phyloP scores from a whole-genome alignment of 768 basidiomycete species.

The Pleurotus ostreatus region DNA sequence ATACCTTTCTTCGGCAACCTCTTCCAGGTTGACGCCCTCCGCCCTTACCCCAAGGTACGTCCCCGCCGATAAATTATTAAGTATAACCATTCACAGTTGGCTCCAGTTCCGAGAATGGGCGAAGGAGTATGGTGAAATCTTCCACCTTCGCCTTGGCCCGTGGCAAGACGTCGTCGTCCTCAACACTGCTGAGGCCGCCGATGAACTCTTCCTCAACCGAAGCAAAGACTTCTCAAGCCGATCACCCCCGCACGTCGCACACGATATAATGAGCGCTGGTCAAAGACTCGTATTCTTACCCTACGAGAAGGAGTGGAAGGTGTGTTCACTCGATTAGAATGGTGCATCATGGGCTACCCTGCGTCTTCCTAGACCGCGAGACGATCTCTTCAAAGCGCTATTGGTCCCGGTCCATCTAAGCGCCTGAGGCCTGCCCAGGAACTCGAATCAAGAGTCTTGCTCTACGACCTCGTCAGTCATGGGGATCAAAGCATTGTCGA shows the following conservation, averaged over 20 bases:
- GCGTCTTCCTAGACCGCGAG: slow-evolving; percentile 15
- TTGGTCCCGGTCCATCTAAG: slow-evolving; percentile 22
- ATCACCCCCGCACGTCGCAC: slow-evolving; percentile 24
- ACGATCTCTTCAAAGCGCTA: slow-evolving; percentile 17
- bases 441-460: slow-evolving; percentile 21
- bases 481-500: slow-evolving; percentile 15
- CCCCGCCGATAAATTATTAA: background rate
- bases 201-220: slow-evolving; percentile 21
- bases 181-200: slow-evolving; percentile 20
- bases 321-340: slow-evolving; percentile 1
- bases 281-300: slow-evolving; percentile 23
- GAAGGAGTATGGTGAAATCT: slow-evolving; percentile 22
- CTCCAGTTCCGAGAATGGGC: slow-evolving; percentile 24
- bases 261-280: slow-evolving; percentile 26
- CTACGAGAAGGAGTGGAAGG: slow-evolving; percentile 25
- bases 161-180: slow-evolving; percentile 21
- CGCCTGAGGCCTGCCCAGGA: slow-evolving; percentile 18
- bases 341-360: background rate
- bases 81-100: background rate
- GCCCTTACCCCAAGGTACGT: slow-evolving; percentile 22
- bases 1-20: slow-evolving; percentile 28
- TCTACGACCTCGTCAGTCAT: slow-evolving; percentile 19
- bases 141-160: slow-evolving; percentile 21
- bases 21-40: slow-evolving; percentile 22
- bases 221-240: slow-evolving; percentile 22